Percentiles rank a stretch among this genome's conserved stretches.
These are phyloP conservation scores for Sordaria brevicollis DNA, from an alignment of 495 filamentous ascomycete species.

Conservation along the genomic window DNA sequence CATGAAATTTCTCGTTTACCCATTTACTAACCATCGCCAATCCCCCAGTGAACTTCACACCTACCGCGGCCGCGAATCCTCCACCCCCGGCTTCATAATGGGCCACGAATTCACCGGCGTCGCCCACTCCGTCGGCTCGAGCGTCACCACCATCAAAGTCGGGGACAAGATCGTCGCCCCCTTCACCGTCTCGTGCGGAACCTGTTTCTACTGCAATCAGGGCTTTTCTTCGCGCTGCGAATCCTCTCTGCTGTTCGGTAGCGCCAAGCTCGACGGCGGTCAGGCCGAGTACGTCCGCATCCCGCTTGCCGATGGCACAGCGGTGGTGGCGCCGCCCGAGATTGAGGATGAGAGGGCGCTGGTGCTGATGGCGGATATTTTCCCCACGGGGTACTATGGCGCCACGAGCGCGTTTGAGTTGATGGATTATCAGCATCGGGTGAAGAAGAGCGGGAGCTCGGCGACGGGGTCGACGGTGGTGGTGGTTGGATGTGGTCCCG, in stretches of 20 bases:
- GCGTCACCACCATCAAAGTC: constrained; percentile 56
- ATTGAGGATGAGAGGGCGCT: constrained; percentile 62
- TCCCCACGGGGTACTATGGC: constrained; percentile 82
- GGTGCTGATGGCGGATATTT: constrained; percentile 86
- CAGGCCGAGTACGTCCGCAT: constrained; percentile 89
- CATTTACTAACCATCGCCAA: not conserved
- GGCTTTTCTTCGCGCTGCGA: constrained; percentile 76
- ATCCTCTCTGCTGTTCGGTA: constrained; percentile 68
- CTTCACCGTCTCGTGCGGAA: constrained; percentile 76
- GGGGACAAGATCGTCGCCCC: constrained; percentile 76
- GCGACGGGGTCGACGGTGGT: constrained; percentile 64
- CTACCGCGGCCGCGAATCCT: constrained; percentile 71
- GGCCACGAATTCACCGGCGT: constrained; percentile 78
- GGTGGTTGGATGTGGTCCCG: constrained; percentile 80
- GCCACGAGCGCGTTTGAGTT: constrained; percentile 71
- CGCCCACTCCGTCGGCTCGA: constrained; percentile 55
- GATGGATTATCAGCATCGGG: constrained; percentile 42
- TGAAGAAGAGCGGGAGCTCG: too few species aligned
- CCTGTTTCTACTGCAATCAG: constrained; percentile 85
- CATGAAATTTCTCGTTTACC: too few species aligned
- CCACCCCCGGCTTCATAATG: constrained; percentile 39
- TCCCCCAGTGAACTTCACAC: constrained; percentile 70
- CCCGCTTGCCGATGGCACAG: constrained; percentile 75
- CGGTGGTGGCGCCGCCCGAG: constrained; percentile 62
- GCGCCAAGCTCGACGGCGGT: constrained; percentile 62